Percentiles rank a stretch among this genome's conserved stretches.
These are phyloP conservation scores for Cladophialophora chaetospira DNA, from an alignment of 2,329 filamentous ascomycete species.

Conservation along the genomic window DNA sequence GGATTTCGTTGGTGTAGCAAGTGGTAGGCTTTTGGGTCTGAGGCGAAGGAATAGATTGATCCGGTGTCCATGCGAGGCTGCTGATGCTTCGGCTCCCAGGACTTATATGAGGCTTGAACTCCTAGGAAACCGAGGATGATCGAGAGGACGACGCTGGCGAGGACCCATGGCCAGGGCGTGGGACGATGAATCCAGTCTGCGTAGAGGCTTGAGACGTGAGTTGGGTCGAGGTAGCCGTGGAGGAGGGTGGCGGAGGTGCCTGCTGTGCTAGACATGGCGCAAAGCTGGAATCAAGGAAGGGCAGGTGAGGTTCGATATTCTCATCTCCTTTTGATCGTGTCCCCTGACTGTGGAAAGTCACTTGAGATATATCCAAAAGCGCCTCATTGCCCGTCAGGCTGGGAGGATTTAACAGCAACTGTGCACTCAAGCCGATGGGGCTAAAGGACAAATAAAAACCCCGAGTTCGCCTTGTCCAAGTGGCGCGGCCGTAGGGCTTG, in stretches of 20 bases:
- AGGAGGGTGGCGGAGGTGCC: neutral
- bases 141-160: conserved; percentile 13
- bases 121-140: conserved; percentile 21
- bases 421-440: neutral
- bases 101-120: conserved; percentile 20
- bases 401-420: neutral
- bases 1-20: conserved; percentile 4
- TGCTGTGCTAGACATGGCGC: conserved; percentile 1
- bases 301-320: too few relatives aligned
- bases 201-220: conserved; percentile 8
- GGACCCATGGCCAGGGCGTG: conserved; percentile 20
- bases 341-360: neutral
- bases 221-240: conserved; percentile 10
- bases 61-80: neutral
- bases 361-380: neutral
- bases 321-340: too few relatives aligned
- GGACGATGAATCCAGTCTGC: conserved; percentile 15
- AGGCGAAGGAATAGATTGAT: neutral
- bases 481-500: neutral
- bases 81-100: conserved; percentile 12
- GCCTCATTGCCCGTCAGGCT: neutral
- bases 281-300: too few relatives aligned
- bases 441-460: conserved; percentile 1
- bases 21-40: conserved; percentile 8
- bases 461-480: neutral